Conservation (phyloP, 345 rosid species). For the Iberis pinnata region DNA sequence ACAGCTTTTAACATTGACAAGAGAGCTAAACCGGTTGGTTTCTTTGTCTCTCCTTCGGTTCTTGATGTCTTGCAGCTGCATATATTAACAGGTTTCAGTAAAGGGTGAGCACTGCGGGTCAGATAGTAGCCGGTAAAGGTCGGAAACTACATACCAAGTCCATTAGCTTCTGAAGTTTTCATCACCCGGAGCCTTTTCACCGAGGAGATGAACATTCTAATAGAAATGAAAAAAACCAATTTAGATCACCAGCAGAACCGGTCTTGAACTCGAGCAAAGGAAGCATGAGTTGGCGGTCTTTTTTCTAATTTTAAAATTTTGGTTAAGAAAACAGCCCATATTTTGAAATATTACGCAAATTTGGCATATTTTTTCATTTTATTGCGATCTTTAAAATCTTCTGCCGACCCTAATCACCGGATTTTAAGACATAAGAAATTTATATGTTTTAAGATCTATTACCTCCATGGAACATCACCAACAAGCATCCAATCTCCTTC, state of each 20-base stretch:
- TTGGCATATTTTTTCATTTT: too few relatives aligned
- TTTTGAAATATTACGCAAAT: too few relatives aligned
- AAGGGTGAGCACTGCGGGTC: too few relatives aligned
- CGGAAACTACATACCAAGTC: constrained; percentile 65
- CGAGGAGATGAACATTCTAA: constrained; percentile 70
- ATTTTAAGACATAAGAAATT: background rate
- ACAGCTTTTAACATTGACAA: background rate
- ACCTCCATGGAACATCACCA: constrained; percentile 99
- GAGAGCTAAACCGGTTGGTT: constrained; percentile 44
- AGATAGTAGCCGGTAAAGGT: background rate
- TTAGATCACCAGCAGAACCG: background rate
- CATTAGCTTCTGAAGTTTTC: constrained; percentile 81
- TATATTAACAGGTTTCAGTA: constrained; percentile 3
- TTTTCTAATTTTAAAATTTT: too few relatives aligned
- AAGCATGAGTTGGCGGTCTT: too few relatives aligned
- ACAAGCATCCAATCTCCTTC: constrained; percentile 99
- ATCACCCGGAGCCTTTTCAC: constrained; percentile 84
- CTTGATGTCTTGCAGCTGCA: constrained; percentile 67
- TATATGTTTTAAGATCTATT: constrained; percentile 14
- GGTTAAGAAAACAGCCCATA: too few relatives aligned
- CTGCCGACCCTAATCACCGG: too few relatives aligned
- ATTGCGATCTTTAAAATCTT: too few relatives aligned
- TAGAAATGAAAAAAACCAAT: background rate
- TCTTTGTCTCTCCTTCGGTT: constrained; percentile 47
- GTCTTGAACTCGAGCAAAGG: too few relatives aligned